phyloP scores from a whole-genome alignment of 2,329 filamentous ascomycete genomes.

The Diplodia scrobiculata region DNA sequence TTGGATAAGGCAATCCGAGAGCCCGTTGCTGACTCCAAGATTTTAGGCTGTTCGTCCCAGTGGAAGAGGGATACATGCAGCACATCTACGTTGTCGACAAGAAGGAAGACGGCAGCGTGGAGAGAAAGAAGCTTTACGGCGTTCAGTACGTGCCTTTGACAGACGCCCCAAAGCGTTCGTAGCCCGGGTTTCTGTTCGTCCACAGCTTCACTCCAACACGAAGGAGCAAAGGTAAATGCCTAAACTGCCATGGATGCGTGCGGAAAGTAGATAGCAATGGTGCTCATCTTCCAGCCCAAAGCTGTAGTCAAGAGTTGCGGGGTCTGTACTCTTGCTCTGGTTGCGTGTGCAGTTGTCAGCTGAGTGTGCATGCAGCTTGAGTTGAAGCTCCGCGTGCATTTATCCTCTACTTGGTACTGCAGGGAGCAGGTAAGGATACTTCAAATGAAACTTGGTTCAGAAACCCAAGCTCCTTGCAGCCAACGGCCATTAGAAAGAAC shows the following conservation, averaged over 20 bases:
- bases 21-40: not conserved
- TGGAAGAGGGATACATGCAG: constrained; percentile 61
- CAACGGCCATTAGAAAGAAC: not conserved
- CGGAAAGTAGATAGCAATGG: not conserved
- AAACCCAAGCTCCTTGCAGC: not conserved
- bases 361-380: not conserved
- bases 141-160: constrained; percentile 78
- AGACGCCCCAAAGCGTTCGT: constrained; percentile 58
- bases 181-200: constrained; percentile 23
- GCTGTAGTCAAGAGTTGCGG: not conserved
- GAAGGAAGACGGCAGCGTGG: constrained; percentile 63
- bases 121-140: constrained; percentile 64
- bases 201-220: not conserved
- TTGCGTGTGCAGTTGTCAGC: too few relatives aligned
- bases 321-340: too few relatives aligned
- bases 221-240: too few relatives aligned
- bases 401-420: not conserved
- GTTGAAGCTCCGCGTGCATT: not conserved
- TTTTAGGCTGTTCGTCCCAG: constrained; percentile 71
- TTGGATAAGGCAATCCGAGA: not conserved
- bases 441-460: not conserved
- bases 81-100: constrained; percentile 76
- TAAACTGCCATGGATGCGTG: not conserved
- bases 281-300: not conserved
- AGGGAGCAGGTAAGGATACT: not conserved